Conservation (phyloP, 2,329 filamentous ascomycete species). For the Penicillium verrucosum region DNA sequence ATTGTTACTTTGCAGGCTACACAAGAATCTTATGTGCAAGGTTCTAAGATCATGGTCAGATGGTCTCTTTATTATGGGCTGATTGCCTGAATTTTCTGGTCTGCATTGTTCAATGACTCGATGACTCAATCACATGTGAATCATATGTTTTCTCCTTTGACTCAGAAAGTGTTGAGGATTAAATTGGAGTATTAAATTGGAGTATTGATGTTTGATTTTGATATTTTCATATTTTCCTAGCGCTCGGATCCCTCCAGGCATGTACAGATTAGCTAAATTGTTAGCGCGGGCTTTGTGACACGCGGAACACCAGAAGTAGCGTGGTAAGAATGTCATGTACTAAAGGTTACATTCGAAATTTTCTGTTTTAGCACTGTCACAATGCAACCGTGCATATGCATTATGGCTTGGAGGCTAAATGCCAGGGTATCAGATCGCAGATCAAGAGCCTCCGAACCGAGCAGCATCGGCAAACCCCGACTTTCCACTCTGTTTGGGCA, state of each 20-base stretch:
- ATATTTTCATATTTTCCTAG: background rate
- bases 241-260: background rate
- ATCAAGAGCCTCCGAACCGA: conserved; percentile 1
- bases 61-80: background rate
- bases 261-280: background rate
- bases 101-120: background rate
- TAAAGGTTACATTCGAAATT: background rate
- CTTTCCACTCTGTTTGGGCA: background rate
- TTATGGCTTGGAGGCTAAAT: background rate
- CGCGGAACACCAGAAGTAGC: background rate
- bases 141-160: conserved; percentile 2
- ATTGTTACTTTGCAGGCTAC: background rate
- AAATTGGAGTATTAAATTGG: background rate
- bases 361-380: conserved; percentile 1
- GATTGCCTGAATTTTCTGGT: conserved; percentile 8
- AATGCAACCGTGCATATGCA: conserved; percentile 7
- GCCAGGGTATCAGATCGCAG: conserved; percentile 1
- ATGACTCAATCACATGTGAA: conserved; percentile 1
- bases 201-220: background rate
- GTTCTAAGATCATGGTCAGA: background rate
- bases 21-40: background rate
- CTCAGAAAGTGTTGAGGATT: background rate
- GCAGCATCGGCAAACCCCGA: background rate
- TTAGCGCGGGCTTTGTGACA: background rate
- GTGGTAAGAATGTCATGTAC: background rate